Conservation (phyloP, 2,329 filamentous ascomycete species). For the Teratosphaeria nubilosa region DNA sequence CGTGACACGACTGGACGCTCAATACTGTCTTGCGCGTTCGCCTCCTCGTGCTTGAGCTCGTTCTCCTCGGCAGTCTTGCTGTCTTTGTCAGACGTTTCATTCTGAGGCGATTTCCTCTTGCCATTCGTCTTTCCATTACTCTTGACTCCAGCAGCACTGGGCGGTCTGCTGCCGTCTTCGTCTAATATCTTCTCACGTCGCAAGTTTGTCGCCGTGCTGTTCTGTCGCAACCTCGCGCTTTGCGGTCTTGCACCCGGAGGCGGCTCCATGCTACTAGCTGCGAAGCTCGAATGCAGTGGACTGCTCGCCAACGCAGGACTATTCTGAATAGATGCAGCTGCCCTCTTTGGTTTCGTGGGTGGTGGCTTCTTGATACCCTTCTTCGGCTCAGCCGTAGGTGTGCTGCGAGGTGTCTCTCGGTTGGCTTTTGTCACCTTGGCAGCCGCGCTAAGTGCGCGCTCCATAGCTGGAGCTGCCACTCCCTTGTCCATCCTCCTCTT, state of each 20-base stretch:
- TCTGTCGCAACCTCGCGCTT: slow-evolving; percentile 65
- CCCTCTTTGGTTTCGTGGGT: slow-evolving; percentile 67
- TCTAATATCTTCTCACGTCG: slow-evolving; percentile 27
- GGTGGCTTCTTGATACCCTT: slow-evolving; percentile 50
- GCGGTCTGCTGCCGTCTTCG: slow-evolving; percentile 9
- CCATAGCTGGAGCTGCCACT: slow-evolving; percentile 41
- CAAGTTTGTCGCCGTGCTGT: slow-evolving; percentile 47
- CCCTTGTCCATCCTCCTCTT: slow-evolving; percentile 70
- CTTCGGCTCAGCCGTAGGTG: slow-evolving; percentile 51
- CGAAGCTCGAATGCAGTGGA: slow-evolving; percentile 37
- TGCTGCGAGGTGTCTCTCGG: slow-evolving; percentile 56
- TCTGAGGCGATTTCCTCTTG: slow-evolving; percentile 14
- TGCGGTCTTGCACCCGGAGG: slow-evolving; percentile 56
- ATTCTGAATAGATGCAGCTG: slow-evolving; percentile 29
- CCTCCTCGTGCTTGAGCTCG: slow-evolving; percentile 39
- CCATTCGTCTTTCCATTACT: slow-evolving; percentile 12
- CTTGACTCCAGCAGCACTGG: background rate
- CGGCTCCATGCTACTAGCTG: slow-evolving; percentile 57
- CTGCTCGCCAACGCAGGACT: slow-evolving; percentile 37
- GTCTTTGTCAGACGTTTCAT: background rate
- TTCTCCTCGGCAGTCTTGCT: background rate
- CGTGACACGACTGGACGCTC: slow-evolving; percentile 10
- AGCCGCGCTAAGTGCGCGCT: slow-evolving; percentile 55
- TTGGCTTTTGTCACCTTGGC: slow-evolving; percentile 17
- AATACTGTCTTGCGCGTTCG: slow-evolving; percentile 21